Evolutionary conservation across 768 basidiomycete species (phyloP).

Genomic region (Pleurotus sapidus): DNA sequence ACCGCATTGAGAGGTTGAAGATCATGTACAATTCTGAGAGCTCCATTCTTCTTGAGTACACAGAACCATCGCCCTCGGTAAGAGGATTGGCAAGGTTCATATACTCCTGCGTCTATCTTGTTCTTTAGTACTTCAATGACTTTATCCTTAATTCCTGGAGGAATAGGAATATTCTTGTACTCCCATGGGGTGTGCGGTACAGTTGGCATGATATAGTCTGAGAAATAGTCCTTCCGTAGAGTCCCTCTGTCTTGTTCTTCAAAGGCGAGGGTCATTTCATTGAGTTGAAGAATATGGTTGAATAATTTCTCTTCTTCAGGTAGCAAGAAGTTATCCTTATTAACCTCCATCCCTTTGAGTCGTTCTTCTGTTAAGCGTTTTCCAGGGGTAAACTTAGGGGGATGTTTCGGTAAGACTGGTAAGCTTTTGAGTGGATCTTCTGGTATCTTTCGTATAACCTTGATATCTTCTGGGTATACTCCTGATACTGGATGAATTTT

Average conservation of each 20-base stretch:
- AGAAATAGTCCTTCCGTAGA: constrained; percentile 11
- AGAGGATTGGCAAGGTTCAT: constrained; percentile 14
- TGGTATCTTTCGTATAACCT: constrained; percentile 24
- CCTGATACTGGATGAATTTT: constrained; percentile 29
- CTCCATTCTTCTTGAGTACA: constrained; percentile 11
- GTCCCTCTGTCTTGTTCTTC: constrained; percentile 20
- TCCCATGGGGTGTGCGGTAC: neutral
- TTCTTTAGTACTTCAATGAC: constrained; percentile 10
- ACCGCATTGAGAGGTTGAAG: constrained; percentile 10
- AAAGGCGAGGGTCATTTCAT: constrained; percentile 30
- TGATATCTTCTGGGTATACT: constrained; percentile 26
- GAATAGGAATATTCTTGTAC: constrained; percentile 12
- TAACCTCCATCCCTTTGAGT: constrained; percentile 18
- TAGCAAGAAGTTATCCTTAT: constrained; percentile 25
- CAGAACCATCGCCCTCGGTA: constrained; percentile 14
- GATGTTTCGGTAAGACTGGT: constrained; percentile 19
- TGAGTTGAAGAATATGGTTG: constrained; percentile 23
- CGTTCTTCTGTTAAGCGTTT: constrained; percentile 18
- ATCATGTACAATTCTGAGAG: constrained; percentile 9
- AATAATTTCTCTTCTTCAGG: constrained; percentile 12
- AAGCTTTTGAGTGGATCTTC: constrained; percentile 27
- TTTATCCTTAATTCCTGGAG: constrained; percentile 13
- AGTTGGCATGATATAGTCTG: constrained; percentile 9
- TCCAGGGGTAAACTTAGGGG: constrained; percentile 27
- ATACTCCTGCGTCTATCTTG: constrained; percentile 12